Base-by-base conservation (phyloP, 768 basidiomycete species). In the Termitomyces sp. region DNA sequence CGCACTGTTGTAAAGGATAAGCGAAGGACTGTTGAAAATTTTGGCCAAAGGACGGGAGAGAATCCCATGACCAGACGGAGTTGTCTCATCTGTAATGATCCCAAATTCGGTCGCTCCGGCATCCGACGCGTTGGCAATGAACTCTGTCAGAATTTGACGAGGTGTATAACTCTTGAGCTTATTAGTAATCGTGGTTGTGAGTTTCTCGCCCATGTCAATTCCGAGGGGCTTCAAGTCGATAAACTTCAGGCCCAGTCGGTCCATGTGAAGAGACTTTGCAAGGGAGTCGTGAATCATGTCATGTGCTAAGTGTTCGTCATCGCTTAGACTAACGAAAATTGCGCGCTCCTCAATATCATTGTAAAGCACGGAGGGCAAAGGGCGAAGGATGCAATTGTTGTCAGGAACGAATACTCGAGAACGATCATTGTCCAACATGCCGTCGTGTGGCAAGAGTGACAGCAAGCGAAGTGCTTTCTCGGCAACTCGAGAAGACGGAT, bases 51-150 rank as follows among this genome's bases (percentile, higher is more conserved):
- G 55, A 12, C 67, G 62, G 6, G 74, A 74, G 16, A 82, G 50
- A 13, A 79, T 36, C 22, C 58, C 55, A 2, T 61, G 1, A 14
- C 49, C 14, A 6, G 56, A 36, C 7, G 44, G 42, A 33, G 51
- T 48, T 6, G 48, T 39, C n/a, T 74, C 66, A 56, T 82, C 78
- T 6, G 81, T 53, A 1, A 79, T 57, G 20, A 82, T 62, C 2
- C 67, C 62, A 58, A 83, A 80, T n/a, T 67, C 62, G 3, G 70
- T 74, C 0, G 82, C 82, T 10, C 66, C 66, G 0, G 82, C 82
- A 62, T 84, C 83, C 5, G 70, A 69, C 1, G 82, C 82, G 56
- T 84, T 84, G 0, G 83, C 83, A 6, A 84, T 57, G 60, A 82
- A 82, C 56, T 84, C 82, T 2, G 72, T 74, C 36, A 78, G 64